Base-by-base conservation (phyloP, 2,329 filamentous ascomycete species). In the Fusarium neocosmosporiellum region DNA sequence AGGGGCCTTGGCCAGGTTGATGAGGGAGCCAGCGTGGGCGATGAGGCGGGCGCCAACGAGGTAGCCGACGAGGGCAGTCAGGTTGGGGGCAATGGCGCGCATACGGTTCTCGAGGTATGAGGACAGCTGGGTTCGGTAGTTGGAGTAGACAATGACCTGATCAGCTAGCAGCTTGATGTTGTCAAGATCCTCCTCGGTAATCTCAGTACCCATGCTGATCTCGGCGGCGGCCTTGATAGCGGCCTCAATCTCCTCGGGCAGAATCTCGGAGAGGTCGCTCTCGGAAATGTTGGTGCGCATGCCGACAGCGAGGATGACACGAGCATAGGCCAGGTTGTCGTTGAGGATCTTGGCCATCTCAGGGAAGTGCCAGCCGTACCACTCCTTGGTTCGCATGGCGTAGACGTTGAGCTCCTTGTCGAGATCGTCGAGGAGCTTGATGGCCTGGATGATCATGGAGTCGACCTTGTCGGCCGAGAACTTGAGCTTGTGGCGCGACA, bases 351-450 rank as follows among this genome's bases (percentile, higher is more conserved):
- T 96, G 80, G 94, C 95, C 89, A 99, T 91, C 87, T 99, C 96
- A 43, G 96, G 96, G 87, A 98, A 99, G 85, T 98, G 96, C 96
- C 96, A 99, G 79, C 96, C 96, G 82, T 99, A 99, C 96, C 96
- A 99, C 84, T 99, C 96, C 91, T 98, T 98, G 71, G 98, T 95
- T 83, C 96, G 90, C 96, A 99, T 99, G 74, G 96, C 96, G 81
- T 98, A 98, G 78, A 94, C 96, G 87, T 99, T 99, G 73, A 99
- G 88, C 85, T 99, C 96, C 88, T 99, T 99, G 87, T 99, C 96
- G 70, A 99, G 87, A 74, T 99, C 96, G 81, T 99, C 96, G 54
- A 99, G 88, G 59, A 98, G 90, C 73, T 93, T 92, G 81, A 99
- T 96, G 65, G 95, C 95, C 86, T 99, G 96, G 66, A 99, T 95